Percentiles rank a stretch among this genome's conserved stretches.
These are phyloP conservation scores for Lentinus tigrinus DNA, from an alignment of 768 basidiomycete species.

Conservation along the genomic window DNA sequence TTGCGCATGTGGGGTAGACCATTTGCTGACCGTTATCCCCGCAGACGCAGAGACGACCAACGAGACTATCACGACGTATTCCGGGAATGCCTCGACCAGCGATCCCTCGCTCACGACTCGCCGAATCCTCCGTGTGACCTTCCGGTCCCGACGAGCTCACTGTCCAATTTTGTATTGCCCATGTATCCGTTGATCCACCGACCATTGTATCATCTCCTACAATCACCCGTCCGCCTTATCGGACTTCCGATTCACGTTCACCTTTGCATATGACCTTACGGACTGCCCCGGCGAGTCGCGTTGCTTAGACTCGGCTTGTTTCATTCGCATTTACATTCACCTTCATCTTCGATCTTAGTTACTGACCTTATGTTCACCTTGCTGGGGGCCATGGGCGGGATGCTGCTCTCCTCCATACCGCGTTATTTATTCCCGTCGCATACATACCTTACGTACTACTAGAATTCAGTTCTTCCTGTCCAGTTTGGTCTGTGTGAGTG, in stretches of 20 bases:
- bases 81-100: conserved; percentile 22
- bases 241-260: background rate
- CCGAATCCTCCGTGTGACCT: conserved; percentile 15
- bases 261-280: background rate
- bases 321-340: background rate
- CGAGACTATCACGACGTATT: conserved; percentile 22
- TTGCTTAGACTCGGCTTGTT: background rate
- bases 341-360: background rate
- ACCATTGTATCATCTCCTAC: conserved; percentile 6
- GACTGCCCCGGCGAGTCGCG: background rate
- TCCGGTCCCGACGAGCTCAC: background rate
- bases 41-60: conserved; percentile 24
- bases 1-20: background rate
- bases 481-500: background rate
- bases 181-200: conserved; percentile 8
- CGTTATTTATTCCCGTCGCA: background rate
- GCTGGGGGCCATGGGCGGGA: background rate
- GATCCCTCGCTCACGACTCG: conserved; percentile 23
- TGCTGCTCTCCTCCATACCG: background rate
- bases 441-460: background rate
- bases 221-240: background rate
- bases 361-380: background rate
- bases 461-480: background rate
- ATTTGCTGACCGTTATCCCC: background rate
- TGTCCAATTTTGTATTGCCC: conserved; percentile 2